Conservation (phyloP, 1,284 basidiomycete species). For the Sanguinoderma infundibulare region DNA sequence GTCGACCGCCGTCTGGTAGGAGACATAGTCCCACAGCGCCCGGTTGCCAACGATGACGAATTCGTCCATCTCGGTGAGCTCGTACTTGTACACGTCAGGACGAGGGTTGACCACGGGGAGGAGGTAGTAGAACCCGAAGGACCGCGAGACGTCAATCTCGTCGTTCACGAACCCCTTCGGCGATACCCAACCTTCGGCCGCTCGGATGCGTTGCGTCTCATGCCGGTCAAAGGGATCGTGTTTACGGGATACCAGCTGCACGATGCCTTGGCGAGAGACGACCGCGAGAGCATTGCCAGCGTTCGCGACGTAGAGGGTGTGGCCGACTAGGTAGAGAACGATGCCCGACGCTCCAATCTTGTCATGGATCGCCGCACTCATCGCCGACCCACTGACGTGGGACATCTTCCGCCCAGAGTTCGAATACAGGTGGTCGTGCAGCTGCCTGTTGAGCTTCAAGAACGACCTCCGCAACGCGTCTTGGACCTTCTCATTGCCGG, state of each 20-base stretch:
- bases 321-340: conserved; percentile 84
- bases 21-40: conserved; percentile 93
- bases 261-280: conserved; percentile 82
- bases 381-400: conserved; percentile 56
- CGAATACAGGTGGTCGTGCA: conserved; percentile 67
- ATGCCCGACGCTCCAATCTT: conserved; percentile 87
- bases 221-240: conserved; percentile 92
- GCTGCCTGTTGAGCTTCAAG: conserved; percentile 80
- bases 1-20: conserved; percentile 96
- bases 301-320: conserved; percentile 90
- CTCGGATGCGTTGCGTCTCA: conserved; percentile 88
- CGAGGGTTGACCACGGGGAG: conserved; percentile 91
- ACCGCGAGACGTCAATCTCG: conserved; percentile 88
- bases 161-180: conserved; percentile 95
- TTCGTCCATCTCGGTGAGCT: conserved; percentile 88
- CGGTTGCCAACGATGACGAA: conserved; percentile 96
- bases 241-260: conserved; percentile 77
- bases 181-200: conserved; percentile 95
- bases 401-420: conserved; percentile 70
- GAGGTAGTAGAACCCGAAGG: conserved; percentile 94
- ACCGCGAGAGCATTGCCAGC: conserved; percentile 91
- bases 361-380: conserved; percentile 40
- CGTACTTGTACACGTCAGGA: conserved; percentile 77
- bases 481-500: conserved; percentile 58
- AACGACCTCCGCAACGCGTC: conserved; percentile 89